phyloP scores from a whole-genome alignment of 2,329 filamentous ascomycete genomes.

The Nigrospora osmanthi region DNA sequence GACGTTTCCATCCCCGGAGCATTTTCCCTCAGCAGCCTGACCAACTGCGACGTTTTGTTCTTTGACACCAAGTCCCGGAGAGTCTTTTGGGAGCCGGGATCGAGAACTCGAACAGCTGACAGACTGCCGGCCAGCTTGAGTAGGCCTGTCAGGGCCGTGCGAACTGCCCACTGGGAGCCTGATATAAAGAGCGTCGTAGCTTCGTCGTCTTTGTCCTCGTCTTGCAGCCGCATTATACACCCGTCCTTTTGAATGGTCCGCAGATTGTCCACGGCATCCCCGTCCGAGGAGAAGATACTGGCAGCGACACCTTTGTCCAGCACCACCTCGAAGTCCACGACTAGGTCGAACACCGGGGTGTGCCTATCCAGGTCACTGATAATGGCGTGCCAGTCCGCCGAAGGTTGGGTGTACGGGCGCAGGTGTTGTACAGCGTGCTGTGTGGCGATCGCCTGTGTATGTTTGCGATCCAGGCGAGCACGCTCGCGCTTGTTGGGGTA shows the following conservation, averaged over 20 bases:
- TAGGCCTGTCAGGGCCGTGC: conserved; percentile 15
- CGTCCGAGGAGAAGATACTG: conserved; percentile 8
- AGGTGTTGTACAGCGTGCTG: conserved; percentile 8
- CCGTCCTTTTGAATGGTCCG: conserved; percentile 14
- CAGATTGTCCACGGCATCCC: not conserved
- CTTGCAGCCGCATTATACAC: conserved; percentile 14
- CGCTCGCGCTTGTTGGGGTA: too few relatives aligned
- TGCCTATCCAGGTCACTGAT: conserved; percentile 15
- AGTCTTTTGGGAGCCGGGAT: conserved; percentile 8
- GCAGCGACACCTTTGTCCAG: conserved; percentile 14
- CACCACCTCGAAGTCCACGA: conserved; percentile 16
- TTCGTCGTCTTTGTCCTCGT: conserved; percentile 4
- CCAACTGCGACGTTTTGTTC: conserved; percentile 1
- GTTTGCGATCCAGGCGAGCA: too few relatives aligned
- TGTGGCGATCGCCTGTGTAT: not conserved
- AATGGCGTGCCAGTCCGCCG: conserved; percentile 10
- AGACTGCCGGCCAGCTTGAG: conserved; percentile 13
- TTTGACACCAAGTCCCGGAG: conserved; percentile 6
- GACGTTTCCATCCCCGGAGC: conserved; percentile 6
- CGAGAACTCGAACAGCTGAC: conserved; percentile 13
- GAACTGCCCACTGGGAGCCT: conserved; percentile 15
- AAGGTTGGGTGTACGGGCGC: not conserved
- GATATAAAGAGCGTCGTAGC: conserved; percentile 15
- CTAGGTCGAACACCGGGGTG: conserved; percentile 13
- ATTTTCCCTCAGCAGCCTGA: conserved; percentile 7